Evolutionary conservation across 2,329 filamentous ascomycete species (phyloP).

Genomic region (Colletotrichum lini): DNA sequence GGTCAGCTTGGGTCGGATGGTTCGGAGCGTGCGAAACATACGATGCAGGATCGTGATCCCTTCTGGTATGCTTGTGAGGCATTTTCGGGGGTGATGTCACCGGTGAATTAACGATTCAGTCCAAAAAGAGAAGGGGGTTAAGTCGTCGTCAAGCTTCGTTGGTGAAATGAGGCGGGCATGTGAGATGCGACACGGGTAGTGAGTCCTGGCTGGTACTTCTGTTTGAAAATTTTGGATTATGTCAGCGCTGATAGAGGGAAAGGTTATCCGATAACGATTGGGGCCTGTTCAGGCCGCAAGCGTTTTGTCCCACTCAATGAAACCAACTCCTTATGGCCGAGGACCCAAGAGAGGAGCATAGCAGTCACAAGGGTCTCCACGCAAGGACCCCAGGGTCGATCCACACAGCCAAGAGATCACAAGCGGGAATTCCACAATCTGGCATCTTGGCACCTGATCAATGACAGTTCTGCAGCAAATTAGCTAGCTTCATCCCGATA

Average conservation of each 20-base stretch:
- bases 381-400: conserved; percentile 22
- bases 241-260: conserved; percentile 19
- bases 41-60: conserved; percentile 68
- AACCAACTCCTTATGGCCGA: background rate
- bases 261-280: conserved; percentile 24
- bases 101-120: conserved; percentile 1
- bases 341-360: too few species aligned
- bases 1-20: conserved; percentile 25
- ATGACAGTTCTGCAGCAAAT: conserved; percentile 29
- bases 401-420: conserved; percentile 33
- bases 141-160: background rate
- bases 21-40: conserved; percentile 52
- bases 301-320: conserved; percentile 3
- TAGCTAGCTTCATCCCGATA: conserved; percentile 19
- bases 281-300: background rate
- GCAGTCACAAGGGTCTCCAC: conserved; percentile 13
- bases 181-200: background rate
- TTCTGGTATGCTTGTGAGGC: conserved; percentile 90
- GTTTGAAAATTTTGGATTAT: conserved; percentile 31
- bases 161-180: conserved; percentile 6
- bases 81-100: conserved; percentile 60
- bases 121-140: background rate
- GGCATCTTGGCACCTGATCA: conserved; percentile 41
- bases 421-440: conserved; percentile 35
- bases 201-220: background rate